A percentile compares a stretch with the other conserved stretches of the same genome.
Evolutionary conservation across 768 basidiomycete genomes (phyloP).

Genomic region (Mycena epipterygia): DNA sequence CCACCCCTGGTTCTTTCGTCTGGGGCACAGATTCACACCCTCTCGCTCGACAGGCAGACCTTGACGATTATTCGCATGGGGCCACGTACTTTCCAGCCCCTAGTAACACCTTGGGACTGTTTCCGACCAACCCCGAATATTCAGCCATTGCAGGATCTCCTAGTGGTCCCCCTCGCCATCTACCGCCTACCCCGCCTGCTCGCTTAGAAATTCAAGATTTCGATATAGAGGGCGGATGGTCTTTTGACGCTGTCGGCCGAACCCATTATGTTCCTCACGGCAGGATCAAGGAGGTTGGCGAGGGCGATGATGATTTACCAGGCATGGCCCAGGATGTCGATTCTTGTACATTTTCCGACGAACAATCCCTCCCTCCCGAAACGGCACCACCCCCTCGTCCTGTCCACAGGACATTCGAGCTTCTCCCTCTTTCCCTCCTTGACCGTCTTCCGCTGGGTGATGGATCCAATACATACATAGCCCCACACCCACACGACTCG

Average conservation of each 20-base stretch:
- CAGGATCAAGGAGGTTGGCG: constrained; percentile 27
- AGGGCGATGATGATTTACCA: constrained; percentile 1
- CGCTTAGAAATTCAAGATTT: constrained; percentile 21
- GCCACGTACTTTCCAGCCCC: constrained; percentile 23
- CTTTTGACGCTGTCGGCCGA: constrained; percentile 25
- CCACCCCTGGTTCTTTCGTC: constrained; percentile 13
- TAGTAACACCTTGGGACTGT: constrained; percentile 22
- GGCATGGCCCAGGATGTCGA: background rate
- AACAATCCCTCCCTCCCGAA: constrained; percentile 5
- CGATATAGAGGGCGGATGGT: constrained; percentile 38
- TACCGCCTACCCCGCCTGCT: constrained; percentile 12
- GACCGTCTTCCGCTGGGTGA: constrained; percentile 23
- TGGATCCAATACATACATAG: constrained; percentile 4
- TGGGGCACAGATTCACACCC: constrained; percentile 13
- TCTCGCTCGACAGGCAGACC: constrained; percentile 4
- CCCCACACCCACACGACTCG: constrained; percentile 9
- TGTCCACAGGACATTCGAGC: constrained; percentile 15
- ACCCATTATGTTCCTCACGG: constrained; percentile 34
- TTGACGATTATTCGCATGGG: constrained; percentile 1
- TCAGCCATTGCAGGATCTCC: background rate
- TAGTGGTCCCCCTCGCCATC: background rate
- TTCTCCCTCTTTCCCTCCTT: constrained; percentile 14
- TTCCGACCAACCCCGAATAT: constrained; percentile 19
- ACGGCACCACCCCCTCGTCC: constrained; percentile 29
- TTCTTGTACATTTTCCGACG: constrained; percentile 4